Conservation (phyloP, 2,329 filamentous ascomycete genomes). For the Fusarium siculi region DNA sequence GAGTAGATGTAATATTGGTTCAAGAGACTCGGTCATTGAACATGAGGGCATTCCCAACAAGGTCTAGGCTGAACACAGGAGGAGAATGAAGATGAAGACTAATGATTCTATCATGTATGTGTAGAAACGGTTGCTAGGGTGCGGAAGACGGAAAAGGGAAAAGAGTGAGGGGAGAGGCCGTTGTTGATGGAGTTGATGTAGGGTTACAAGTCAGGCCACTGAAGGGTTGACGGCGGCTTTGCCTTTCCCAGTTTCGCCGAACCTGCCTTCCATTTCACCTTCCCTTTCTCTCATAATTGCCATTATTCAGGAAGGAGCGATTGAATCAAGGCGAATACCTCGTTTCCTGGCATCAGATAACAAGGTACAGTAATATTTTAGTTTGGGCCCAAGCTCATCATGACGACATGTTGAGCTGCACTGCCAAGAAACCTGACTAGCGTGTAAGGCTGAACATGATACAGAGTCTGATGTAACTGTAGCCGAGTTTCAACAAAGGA, state of each 20-base stretch:
- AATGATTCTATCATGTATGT: slow-evolving; percentile 1
- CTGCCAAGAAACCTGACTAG: slow-evolving; percentile 7
- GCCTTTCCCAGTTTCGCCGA: not conserved
- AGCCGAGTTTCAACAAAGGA: not conserved
- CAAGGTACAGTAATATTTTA: slow-evolving; percentile 1
- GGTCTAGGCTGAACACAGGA: not conserved
- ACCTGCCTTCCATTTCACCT: not conserved
- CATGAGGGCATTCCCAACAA: slow-evolving; percentile 18
- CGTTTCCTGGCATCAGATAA: not conserved
- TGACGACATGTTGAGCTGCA: not conserved
- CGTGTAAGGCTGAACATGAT: slow-evolving; percentile 10
- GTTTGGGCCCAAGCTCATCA: not conserved
- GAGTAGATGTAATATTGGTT: slow-evolving; percentile 8
- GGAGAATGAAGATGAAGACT: not conserved
- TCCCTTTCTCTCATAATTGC: not conserved
- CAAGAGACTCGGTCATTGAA: slow-evolving; percentile 10
- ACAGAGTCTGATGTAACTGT: not conserved
- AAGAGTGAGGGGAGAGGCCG: not conserved
- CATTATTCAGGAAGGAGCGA: not conserved
- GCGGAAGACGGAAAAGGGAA: not conserved
- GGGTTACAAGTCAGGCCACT: not conserved
- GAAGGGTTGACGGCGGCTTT: not conserved
- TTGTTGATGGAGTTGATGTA: slow-evolving; percentile 4
- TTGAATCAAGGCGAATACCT: not conserved
- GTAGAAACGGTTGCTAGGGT: slow-evolving; percentile 11